Evolutionary conservation across 192 early-diverging fungal species (phyloP).

Genomic region (Funneliformis mosseae): DNA sequence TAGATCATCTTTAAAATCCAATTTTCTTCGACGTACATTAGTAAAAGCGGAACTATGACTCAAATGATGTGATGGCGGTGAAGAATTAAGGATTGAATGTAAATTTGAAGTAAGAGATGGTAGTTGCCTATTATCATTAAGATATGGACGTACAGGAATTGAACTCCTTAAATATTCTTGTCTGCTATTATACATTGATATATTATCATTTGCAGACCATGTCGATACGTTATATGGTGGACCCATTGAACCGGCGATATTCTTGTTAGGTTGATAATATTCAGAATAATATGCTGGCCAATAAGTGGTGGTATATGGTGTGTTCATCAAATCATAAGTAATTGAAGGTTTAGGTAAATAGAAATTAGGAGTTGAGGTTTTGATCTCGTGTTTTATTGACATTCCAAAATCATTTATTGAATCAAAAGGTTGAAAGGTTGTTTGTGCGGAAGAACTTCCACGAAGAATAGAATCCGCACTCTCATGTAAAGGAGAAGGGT

Average conservation of each 20-base stretch:
- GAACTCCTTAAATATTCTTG: not conserved
- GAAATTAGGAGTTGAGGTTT: not conserved
- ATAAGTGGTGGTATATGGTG: not conserved
- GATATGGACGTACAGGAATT: not conserved
- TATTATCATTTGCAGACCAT: not conserved
- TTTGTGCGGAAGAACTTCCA: not conserved
- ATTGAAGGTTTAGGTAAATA: not conserved
- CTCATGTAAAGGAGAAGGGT: not conserved
- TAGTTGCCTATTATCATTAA: not conserved
- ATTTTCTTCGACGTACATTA: not conserved
- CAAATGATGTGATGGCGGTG: not conserved
- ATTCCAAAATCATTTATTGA: not conserved
- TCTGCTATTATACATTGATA: not conserved
- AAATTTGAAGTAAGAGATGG: not conserved
- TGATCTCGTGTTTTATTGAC: not conserved
- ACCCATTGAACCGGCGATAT: not conserved
- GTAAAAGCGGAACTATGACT: not conserved
- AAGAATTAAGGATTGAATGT: not conserved
- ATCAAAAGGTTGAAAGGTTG: not conserved
- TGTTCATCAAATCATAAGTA: not conserved
- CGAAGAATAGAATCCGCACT: not conserved
- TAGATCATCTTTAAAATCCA: not conserved
- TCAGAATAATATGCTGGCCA: not conserved
- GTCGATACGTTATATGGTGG: not conserved
- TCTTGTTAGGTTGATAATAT: not conserved